phyloP scores from a whole-genome alignment of 2,329 filamentous ascomycete genomes.

The Dothidotthia symphoricarpi region DNA sequence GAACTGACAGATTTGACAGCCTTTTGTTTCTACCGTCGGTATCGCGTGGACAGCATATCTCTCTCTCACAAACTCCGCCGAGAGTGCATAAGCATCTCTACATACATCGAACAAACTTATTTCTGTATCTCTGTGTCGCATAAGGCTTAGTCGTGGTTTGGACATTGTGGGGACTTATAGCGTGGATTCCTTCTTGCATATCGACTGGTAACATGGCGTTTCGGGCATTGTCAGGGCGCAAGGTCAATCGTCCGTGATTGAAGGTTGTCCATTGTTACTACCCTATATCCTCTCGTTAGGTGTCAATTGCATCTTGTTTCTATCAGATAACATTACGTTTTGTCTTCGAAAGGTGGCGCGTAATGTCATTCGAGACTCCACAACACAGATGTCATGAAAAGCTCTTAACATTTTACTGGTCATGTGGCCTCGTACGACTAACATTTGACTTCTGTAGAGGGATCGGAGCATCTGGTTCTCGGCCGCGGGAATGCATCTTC shows the following conservation, averaged over 20 bases:
- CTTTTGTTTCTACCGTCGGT: slow-evolving; percentile 91
- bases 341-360: too few species aligned
- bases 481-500: slow-evolving; percentile 23
- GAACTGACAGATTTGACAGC: slow-evolving; percentile 53
- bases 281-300: slow-evolving; percentile 11
- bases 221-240: slow-evolving; percentile 21
- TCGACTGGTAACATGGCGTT: slow-evolving; percentile 16
- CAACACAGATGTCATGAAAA: too few species aligned
- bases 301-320: slow-evolving; percentile 9
- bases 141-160: slow-evolving; percentile 9
- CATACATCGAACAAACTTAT: slow-evolving; percentile 15
- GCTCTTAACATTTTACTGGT: too few species aligned
- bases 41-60: slow-evolving; percentile 98
- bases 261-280: slow-evolving; percentile 1
- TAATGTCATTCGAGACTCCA: too few species aligned
- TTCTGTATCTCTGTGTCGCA: slow-evolving; percentile 17
- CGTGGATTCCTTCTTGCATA: slow-evolving; percentile 24
- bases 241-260: slow-evolving; percentile 8
- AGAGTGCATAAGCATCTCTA: slow-evolving; percentile 55
- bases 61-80: slow-evolving; percentile 83
- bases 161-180: slow-evolving; percentile 17
- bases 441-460: not conserved
- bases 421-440: not conserved
- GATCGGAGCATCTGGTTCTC: slow-evolving; percentile 9
- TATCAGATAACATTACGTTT: not conserved